Percentiles rank a stretch among this genome's conserved stretches.
Evolutionary conservation across 75 land plant genomes (phyloP).

Genomic region (Picea glauca): DNA sequence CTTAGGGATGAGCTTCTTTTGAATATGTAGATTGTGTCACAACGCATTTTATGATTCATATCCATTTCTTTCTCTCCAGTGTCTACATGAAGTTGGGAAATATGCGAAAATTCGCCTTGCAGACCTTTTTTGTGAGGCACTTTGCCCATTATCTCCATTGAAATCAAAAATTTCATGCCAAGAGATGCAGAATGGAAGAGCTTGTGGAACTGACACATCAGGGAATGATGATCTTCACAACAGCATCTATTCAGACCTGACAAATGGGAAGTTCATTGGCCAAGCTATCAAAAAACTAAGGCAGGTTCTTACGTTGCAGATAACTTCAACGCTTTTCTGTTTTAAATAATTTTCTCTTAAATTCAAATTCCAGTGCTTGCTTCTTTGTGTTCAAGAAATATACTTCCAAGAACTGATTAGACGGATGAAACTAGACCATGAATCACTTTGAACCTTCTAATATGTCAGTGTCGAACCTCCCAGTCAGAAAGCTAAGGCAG

Average conservation of each 20-base stretch:
- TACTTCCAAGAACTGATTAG: background rate
- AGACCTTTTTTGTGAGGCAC: constrained; percentile 47
- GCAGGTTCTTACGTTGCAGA: constrained; percentile 12
- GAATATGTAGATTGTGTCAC: background rate
- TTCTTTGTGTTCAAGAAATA: background rate
- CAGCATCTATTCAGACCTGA: background rate
- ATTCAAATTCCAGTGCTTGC: background rate
- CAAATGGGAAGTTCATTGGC: constrained; percentile 22
- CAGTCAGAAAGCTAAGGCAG: too few relatives aligned
- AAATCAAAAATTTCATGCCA: constrained; percentile 11
- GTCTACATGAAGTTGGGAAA: constrained; percentile 48
- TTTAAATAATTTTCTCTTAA: too few relatives aligned
- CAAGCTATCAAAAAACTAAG: constrained; percentile 28
- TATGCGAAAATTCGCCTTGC: constrained; percentile 22
- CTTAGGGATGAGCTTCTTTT: background rate
- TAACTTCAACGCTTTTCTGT: background rate
- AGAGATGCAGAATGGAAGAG: constrained; percentile 1
- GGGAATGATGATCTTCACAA: background rate
- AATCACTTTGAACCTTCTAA: background rate
- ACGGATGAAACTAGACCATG: background rate
- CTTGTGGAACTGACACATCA: background rate
- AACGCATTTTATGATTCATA: background rate
- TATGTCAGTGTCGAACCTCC: too few relatives aligned
- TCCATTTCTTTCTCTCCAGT: constrained; percentile 27
- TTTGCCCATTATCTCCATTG: constrained; percentile 21